phyloP scores from a whole-genome alignment of 1,284 basidiomycete genomes.

The Trichosporon sp. region DNA sequence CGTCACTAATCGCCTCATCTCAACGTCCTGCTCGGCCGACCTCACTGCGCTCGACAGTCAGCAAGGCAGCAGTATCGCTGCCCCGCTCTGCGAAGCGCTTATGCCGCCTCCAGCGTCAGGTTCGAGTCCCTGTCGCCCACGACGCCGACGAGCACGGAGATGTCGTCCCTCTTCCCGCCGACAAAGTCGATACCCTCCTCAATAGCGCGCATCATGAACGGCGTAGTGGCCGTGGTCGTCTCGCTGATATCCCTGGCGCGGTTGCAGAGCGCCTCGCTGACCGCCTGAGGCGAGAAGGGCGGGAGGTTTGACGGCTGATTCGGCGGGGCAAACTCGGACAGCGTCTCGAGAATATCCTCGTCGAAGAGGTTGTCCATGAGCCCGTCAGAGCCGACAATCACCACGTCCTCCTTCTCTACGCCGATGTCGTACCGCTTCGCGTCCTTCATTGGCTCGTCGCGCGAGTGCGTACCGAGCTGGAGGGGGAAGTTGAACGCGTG shows the following conservation, averaged over 20 bases:
- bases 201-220: slow-evolving; percentile 55
- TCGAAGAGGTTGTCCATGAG: slow-evolving; percentile 93
- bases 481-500: slow-evolving; percentile 90
- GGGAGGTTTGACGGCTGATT: slow-evolving; percentile 22
- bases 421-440: slow-evolving; percentile 68
- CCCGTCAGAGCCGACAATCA: slow-evolving; percentile 84
- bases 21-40: not conserved
- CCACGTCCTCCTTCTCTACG: slow-evolving; percentile 78
- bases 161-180: slow-evolving; percentile 48
- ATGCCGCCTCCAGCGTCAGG: slow-evolving; percentile 13
- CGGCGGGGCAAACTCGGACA: slow-evolving; percentile 59
- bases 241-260: slow-evolving; percentile 53
- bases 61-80: not conserved
- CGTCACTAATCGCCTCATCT: not conserved
- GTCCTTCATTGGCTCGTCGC: slow-evolving; percentile 62
- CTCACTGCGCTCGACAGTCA: not conserved
- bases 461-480: slow-evolving; percentile 65
- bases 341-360: slow-evolving; percentile 85
- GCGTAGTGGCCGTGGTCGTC: slow-evolving; percentile 51
- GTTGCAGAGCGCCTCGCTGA: slow-evolving; percentile 52
- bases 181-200: slow-evolving; percentile 54
- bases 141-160: slow-evolving; percentile 45
- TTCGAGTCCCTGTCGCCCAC: slow-evolving; percentile 34
- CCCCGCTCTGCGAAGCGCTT: not conserved
- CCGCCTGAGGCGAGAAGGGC: slow-evolving; percentile 51